A percentile compares a stretch with the other conserved stretches of the same genome.
These are phyloP conservation scores for Diaporthe ampelina DNA, from an alignment of 2,329 filamentous ascomycete species.

Conservation along the genomic window DNA sequence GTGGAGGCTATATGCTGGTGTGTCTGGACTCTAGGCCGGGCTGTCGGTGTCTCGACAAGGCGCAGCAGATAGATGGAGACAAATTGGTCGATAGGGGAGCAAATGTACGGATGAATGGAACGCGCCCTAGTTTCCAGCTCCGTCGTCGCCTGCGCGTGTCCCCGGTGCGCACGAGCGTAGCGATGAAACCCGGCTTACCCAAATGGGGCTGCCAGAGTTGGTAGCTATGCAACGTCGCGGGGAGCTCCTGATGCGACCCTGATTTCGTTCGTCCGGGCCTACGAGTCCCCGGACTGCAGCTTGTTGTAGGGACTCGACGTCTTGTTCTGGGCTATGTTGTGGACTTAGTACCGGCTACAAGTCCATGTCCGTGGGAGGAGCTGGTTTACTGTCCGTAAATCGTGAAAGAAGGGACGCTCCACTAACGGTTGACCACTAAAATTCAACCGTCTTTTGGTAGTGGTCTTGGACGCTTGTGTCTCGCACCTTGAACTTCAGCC, in stretches of 20 bases:
- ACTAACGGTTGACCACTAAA: not conserved
- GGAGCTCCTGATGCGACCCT: not conserved
- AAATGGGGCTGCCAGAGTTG: conserved; percentile 9
- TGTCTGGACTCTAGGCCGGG: conserved; percentile 1
- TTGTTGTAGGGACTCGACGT: too few relatives aligned
- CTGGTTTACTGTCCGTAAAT: not conserved
- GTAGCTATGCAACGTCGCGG: not conserved
- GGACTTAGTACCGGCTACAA: not conserved
- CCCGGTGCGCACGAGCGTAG: conserved; percentile 10
- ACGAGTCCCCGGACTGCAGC: too few relatives aligned
- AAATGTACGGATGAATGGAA: conserved; percentile 18
- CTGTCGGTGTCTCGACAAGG: not conserved
- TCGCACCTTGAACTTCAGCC: not conserved
- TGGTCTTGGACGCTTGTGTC: too few relatives aligned
- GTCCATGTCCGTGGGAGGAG: not conserved
- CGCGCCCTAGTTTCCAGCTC: conserved; percentile 4
- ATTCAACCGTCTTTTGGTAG: not conserved
- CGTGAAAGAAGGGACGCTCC: not conserved
- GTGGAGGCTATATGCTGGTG: not conserved
- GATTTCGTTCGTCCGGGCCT: not conserved
- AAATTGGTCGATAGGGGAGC: not conserved
- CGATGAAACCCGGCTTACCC: conserved; percentile 28
- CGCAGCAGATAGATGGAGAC: not conserved
- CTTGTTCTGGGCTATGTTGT: not conserved
- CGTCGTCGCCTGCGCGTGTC: conserved; percentile 19